These are phyloP conservation scores for Fusarium succisae DNA, from an alignment of 2,329 filamentous ascomycete species.

Conservation along the genomic window DNA sequence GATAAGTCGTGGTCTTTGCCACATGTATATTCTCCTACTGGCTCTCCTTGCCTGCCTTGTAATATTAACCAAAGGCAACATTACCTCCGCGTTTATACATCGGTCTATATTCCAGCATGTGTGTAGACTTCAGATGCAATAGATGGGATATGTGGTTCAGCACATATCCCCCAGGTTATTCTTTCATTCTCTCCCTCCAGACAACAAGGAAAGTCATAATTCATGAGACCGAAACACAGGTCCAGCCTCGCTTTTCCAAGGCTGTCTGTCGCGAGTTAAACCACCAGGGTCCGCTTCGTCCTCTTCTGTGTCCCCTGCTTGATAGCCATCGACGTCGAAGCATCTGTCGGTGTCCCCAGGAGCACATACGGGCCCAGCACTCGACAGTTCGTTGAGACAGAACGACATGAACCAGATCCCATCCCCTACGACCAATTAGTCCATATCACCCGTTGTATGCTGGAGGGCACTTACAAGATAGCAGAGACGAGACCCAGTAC, in stretches of 20 bases:
- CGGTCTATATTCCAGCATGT: neutral
- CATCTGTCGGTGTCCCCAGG: slow-evolving; percentile 32
- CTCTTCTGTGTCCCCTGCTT: slow-evolving; percentile 8
- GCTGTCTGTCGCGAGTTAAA: slow-evolving; percentile 23
- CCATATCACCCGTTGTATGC: neutral
- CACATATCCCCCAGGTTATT: neutral
- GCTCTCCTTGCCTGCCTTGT: neutral
- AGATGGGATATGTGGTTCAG: neutral
- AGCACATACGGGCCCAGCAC: slow-evolving; percentile 35
- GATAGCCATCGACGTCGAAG: slow-evolving; percentile 24
- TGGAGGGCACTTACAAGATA: slow-evolving; percentile 43
- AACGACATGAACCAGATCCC: slow-evolving; percentile 37
- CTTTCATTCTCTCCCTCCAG: neutral
- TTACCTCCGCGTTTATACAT: slow-evolving; percentile 7
- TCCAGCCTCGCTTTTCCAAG: slow-evolving; percentile 35
- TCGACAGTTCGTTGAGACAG: slow-evolving; percentile 33
- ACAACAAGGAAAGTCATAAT: slow-evolving; percentile 16
- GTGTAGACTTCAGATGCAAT: neutral
- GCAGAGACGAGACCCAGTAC: slow-evolving; percentile 51
- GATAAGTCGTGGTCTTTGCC: neutral
- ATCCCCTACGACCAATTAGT: slow-evolving; percentile 33
- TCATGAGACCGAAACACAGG: slow-evolving; percentile 34
- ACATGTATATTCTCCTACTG: neutral
- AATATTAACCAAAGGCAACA: neutral
- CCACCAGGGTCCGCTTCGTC: slow-evolving; percentile 34